Base-by-base conservation (phyloP, 2,329 filamentous ascomycete genomes). In the Myrmaecium sp. region DNA sequence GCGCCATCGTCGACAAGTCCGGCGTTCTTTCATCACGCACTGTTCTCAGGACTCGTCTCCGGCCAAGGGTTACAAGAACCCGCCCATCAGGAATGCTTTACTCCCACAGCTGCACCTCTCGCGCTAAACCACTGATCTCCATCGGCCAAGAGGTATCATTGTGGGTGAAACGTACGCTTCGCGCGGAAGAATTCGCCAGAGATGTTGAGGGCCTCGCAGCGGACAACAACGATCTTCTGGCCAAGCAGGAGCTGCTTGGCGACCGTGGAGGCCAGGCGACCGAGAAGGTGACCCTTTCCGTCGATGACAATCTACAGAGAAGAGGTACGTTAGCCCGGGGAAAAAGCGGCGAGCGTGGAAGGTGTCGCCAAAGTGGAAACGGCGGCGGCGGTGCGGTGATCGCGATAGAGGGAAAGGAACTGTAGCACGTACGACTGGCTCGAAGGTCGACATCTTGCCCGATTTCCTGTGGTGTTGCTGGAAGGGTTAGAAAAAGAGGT, bases 161-260 rank as follows among this genome's bases (percentile, higher is more conserved):
- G 12, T 18, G 21, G 33, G 32, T 25, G 32, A 40, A 54, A 93
- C 86, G 64, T 93, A 98, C 89, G 79, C 79, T 98, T 98, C 49
- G 86, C 76, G 63, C 89, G 83, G 80, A 98, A 98, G 81, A 98
- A 98, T 72, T 95, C 89, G 68, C 89, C 89, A 48, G 89, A 98
- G 74, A 98, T 98, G 77, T 98, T 98, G 62, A 98, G 75, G 52
- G 82, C 83, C 69, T 98, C 89, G 66, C 80, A 91, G 71, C 89
- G 82, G 60, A 98, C 89, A 50, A 98, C 69, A 54, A 95, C 86
- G 59, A 98, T 91, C 79, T 95, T 95, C 71, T 95, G 86, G 60
- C 86, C 86, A 64, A 76, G 91, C 51, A 95, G 80, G 55, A 95
- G 76, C 72, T 95, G 86, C 79, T 95, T 95, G 60, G 86, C 86